Base-by-base conservation (phyloP, 352 stramenopile genomes). In the Globisporangium abappressorium region DNA sequence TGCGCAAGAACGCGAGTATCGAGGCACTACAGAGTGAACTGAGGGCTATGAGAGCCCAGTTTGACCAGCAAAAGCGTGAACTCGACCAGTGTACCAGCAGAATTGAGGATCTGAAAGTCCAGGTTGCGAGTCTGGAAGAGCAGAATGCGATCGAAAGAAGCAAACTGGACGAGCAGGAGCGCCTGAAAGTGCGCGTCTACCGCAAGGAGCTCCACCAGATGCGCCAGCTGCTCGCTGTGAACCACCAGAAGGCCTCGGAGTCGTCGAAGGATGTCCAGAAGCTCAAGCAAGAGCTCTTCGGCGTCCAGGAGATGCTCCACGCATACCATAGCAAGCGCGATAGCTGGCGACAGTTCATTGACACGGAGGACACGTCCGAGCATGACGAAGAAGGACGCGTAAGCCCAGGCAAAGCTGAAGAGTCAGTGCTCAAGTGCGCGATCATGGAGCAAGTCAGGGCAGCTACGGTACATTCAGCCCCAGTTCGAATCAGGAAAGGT, bases 261-360 rank as follows among this genome's bases (percentile, higher is more conserved):
- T 89, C 82, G 4, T 79, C 79, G 6, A 71, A 77, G 12, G 80
- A 83, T 46, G 82, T 91, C 26, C 66, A 79, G 36, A 73, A 71
- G 59, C 72, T 91, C 51, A 85, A 85, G 55, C 68, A 74, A 8
- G 82, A 89, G 22, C 70, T 91, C 0, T 57, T 78, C 6, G 64
- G 71, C 12, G 79, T 91, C 24, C 82, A 85, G 69, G 70, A 77
- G 55, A 34, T 85, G 36, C 66, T 91, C 11, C 68, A 76, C 5
- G 65, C 68, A n/a, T 81, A 76, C 61, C 72, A 72, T 9, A 57
- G 59, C 11, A 43, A 63, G 5, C 57, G 70, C 26, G 54, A 68
- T 36, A 47, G n/a, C 33, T 51, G 46, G 24, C 53, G 47, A 0
- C 49, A 63, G 24, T 60, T 70, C 5, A 53, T 58, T 6, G 65